Conservation (phyloP, 129 eudicot species). For the Artemisia tridentata region DNA sequence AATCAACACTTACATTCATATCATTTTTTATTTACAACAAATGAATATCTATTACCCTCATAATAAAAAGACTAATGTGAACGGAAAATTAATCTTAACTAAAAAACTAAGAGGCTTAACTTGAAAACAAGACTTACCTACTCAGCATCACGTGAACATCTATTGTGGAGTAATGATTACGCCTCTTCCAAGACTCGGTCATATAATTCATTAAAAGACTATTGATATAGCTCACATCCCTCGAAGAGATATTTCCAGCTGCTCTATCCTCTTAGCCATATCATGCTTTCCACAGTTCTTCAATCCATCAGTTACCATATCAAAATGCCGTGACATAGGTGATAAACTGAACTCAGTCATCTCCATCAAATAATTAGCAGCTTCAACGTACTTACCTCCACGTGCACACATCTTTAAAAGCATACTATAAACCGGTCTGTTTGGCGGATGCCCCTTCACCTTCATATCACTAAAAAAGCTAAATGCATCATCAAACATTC, state of each 20-base stretch:
- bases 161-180: not conserved
- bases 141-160: not conserved
- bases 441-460: conserved; percentile 87
- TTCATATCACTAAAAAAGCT: conserved; percentile 96
- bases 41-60: not conserved
- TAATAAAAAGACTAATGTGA: not conserved
- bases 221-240: conserved; percentile 43
- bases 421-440: conserved; percentile 91
- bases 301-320: conserved; percentile 95
- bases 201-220: conserved; percentile 14
- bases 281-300: conserved; percentile 93
- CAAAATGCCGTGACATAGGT: conserved; percentile 75
- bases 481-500: conserved; percentile 89
- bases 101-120: conserved; percentile 2
- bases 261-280: conserved; percentile 83
- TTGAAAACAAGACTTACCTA: not conserved
- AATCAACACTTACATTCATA: too few relatives aligned
- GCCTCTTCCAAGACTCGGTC: not conserved
- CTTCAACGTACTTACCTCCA: conserved; percentile 86
- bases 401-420: conserved; percentile 82
- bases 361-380: conserved; percentile 87
- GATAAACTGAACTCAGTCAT: conserved; percentile 74
- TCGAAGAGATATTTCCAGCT: conserved; percentile 75
- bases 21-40: too few relatives aligned
- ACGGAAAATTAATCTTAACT: not conserved